These are phyloP conservation scores for Candida ulmi DNA, from an alignment of 805 yeast species.

Conservation along the genomic window DNA sequence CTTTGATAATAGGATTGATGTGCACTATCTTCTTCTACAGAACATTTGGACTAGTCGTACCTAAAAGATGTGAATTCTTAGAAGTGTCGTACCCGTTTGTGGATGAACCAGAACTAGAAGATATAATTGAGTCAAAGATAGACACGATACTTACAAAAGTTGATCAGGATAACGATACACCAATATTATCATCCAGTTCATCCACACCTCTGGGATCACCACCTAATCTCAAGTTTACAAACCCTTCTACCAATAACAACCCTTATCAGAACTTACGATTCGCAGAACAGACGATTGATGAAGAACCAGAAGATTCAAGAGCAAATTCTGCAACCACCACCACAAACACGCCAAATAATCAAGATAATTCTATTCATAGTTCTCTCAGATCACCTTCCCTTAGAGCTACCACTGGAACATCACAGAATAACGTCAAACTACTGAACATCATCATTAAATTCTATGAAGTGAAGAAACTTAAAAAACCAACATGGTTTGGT, in stretches of 20 bases:
- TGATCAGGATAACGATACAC: constrained; percentile 10
- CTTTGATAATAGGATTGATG: constrained; percentile 51
- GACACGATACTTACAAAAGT: constrained; percentile 25
- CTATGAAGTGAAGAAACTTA: constrained; percentile 32
- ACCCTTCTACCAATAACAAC: constrained; percentile 5
- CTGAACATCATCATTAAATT: constrained; percentile 35
- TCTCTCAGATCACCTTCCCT: constrained; percentile 6
- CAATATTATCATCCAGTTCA: constrained; percentile 1
- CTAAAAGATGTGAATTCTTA: constrained; percentile 48
- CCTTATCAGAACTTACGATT: constrained; percentile 15
- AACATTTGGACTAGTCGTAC: constrained; percentile 58
- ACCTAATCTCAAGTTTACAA: constrained; percentile 8
- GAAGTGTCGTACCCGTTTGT: constrained; percentile 54
- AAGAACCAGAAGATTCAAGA: constrained; percentile 6
- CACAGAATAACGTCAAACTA: constrained; percentile 17
- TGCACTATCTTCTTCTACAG: constrained; percentile 68
- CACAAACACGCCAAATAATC: neutral
- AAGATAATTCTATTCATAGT: constrained; percentile 4
- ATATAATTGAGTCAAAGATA: constrained; percentile 30
- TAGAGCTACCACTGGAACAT: constrained; percentile 5
- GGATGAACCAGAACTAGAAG: constrained; percentile 44
- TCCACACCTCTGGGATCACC: constrained; percentile 16
- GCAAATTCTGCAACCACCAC: constrained; percentile 1
- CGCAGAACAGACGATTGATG: constrained; percentile 8
- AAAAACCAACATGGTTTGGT: constrained; percentile 53